A percentile compares a stretch with the other conserved stretches of the same genome.
Evolutionary conservation across 495 filamentous ascomycete genomes (phyloP).

Genomic region (Bacidia rubella): DNA sequence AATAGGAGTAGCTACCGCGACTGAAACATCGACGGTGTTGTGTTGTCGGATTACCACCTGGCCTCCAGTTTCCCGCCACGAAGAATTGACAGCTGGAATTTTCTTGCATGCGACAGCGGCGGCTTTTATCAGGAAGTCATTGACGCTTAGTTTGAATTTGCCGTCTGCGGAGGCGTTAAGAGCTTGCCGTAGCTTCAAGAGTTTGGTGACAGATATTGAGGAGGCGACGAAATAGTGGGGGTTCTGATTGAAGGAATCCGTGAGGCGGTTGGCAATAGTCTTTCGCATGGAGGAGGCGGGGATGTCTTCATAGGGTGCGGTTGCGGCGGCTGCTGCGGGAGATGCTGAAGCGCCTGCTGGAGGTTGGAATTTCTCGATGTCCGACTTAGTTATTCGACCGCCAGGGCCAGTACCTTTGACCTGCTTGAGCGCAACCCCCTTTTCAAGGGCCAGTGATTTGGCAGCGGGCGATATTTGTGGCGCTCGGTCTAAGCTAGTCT

Average conservation of each 20-base stretch:
- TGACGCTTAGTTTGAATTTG: slow-evolving; percentile 96
- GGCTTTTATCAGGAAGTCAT: slow-evolving; percentile 98
- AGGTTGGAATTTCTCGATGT: slow-evolving; percentile 74
- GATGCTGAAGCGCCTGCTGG: slow-evolving; percentile 30
- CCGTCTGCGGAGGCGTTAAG: slow-evolving; percentile 80
- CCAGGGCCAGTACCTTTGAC: slow-evolving; percentile 81
- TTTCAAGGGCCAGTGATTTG: slow-evolving; percentile 73
- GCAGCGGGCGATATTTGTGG: slow-evolving; percentile 58
- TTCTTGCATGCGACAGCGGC: slow-evolving; percentile 77
- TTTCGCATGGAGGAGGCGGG: slow-evolving; percentile 91
- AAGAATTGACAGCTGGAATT: slow-evolving; percentile 90
- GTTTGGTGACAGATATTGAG: slow-evolving; percentile 78
- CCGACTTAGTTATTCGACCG: slow-evolving; percentile 81
- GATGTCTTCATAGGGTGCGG: slow-evolving; percentile 66
- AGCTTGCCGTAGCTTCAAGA: slow-evolving; percentile 87
- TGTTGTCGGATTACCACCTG: slow-evolving; percentile 74
- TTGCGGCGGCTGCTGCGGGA: slow-evolving; percentile 34
- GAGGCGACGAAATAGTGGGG: slow-evolving; percentile 96
- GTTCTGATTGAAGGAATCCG: slow-evolving; percentile 79
- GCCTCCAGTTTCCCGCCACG: slow-evolving; percentile 72
- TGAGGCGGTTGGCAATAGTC: slow-evolving; percentile 84
- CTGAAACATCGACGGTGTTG: slow-evolving; percentile 78
- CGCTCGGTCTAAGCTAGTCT: slow-evolving; percentile 72
- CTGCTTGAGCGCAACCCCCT: slow-evolving; percentile 60
- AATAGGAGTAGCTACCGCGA: slow-evolving; percentile 86